phyloP scores from a whole-genome alignment of 176 grass and related monocot species.

The Triticum monococcum region DNA sequence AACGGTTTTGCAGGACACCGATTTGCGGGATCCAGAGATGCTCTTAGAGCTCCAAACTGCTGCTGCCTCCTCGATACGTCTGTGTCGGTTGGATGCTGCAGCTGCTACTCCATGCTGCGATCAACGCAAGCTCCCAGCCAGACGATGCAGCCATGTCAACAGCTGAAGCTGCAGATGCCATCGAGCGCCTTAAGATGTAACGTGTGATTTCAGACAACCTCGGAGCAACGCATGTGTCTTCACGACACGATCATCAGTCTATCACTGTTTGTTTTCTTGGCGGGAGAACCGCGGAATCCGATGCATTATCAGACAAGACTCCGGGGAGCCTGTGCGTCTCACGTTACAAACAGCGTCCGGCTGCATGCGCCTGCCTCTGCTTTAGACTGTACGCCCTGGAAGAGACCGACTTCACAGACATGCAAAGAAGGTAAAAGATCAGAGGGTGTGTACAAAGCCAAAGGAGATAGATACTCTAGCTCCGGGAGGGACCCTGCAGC shows the following conservation, averaged over 20 bases:
- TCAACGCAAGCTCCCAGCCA: too few relatives aligned
- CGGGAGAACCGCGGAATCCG: constrained; percentile 22
- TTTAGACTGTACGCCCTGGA: neutral
- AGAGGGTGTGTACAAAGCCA: constrained; percentile 6
- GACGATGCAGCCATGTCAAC: too few relatives aligned
- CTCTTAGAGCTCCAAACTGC: too few relatives aligned
- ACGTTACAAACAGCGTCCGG: constrained; percentile 3
- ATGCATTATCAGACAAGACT: constrained; percentile 21
- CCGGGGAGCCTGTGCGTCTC: neutral
- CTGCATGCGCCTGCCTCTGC: neutral
- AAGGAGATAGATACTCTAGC: constrained; percentile 26
- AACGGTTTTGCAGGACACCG: too few relatives aligned
- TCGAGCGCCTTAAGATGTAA: neutral
- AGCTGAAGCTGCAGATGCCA: too few relatives aligned
- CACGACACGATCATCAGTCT: too few relatives aligned
- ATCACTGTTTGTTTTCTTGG: neutral
- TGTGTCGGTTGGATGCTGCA: too few relatives aligned
- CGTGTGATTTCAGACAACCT: neutral
- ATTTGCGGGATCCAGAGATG: too few relatives aligned
- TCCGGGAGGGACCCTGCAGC: neutral
- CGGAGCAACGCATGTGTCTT: neutral
- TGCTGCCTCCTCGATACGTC: too few relatives aligned
- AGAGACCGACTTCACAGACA: constrained; percentile 16
- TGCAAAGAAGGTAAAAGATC: constrained; percentile 3
- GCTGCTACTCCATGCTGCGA: too few relatives aligned